Conservation (phyloP, 78 protist genomes). For the Monocercomonoides exilis region DNA sequence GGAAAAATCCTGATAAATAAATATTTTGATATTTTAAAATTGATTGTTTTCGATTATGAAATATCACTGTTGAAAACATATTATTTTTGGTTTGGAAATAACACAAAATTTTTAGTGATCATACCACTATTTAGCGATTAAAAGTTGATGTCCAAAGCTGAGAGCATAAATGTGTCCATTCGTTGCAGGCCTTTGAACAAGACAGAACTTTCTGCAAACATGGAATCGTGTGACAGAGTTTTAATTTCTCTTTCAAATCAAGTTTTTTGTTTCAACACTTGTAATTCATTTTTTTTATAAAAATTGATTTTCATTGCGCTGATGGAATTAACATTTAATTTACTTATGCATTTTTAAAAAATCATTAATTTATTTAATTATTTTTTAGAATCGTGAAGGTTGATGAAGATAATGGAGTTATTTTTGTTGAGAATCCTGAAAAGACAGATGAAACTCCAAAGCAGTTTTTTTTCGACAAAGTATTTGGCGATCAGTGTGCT, state of each 20-base stretch:
- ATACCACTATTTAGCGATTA: not conserved
- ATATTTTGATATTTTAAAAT: too few species aligned
- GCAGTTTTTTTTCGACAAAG: not conserved
- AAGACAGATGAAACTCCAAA: not conserved
- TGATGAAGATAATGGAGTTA: not conserved
- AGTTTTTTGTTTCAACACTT: not conserved
- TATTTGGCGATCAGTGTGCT: not conserved
- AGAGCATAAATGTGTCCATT: not conserved
- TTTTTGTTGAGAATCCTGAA: not conserved
- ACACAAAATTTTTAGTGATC: not conserved
- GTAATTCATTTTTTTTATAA: not conserved
- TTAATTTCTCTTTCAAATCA: not conserved
- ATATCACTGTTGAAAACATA: too few species aligned
- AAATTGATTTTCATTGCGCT: not conserved
- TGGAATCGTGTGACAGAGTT: not conserved
- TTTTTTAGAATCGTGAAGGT: not conserved
- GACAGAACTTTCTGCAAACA: not conserved
- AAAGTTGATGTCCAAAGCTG: not conserved
- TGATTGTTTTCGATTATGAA: too few species aligned
- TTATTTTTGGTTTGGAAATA: too few species aligned
- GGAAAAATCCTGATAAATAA: too few species aligned
- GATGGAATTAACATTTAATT: not conserved
- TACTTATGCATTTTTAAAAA: not conserved
- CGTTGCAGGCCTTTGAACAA: not conserved
- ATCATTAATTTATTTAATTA: not conserved